Conservation (phyloP, 345 rosid species). For the Eucalyptus regnans region DNA sequence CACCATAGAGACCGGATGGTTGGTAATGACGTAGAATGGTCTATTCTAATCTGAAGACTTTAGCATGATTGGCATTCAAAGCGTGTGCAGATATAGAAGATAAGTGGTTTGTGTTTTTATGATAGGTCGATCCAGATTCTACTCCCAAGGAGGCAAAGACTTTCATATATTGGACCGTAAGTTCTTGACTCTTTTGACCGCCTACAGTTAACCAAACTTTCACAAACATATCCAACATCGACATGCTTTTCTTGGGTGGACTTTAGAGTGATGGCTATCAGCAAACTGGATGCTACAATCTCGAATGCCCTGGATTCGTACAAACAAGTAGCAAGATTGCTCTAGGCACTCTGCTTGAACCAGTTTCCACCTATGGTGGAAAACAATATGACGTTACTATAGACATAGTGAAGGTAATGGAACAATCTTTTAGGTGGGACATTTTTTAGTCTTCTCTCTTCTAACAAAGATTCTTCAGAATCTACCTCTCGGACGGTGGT, state of each 20-base stretch:
- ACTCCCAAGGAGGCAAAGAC: neutral
- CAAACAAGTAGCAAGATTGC: neutral
- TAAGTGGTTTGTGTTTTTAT: neutral
- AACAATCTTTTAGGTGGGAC: neutral
- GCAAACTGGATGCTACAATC: slow-evolving; percentile 12
- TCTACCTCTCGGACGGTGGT: neutral
- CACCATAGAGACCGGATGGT: neutral
- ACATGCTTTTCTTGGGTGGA: neutral
- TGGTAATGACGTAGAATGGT: neutral
- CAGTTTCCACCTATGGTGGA: slow-evolving; percentile 1
- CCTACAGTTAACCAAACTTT: neutral
- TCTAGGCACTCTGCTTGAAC: neutral
- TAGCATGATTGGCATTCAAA: neutral
- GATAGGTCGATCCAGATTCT: neutral
- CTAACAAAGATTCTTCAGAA: neutral
- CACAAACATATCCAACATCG: neutral
- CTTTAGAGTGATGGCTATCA: slow-evolving; percentile 9
- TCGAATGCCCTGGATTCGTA: slow-evolving; percentile 19
- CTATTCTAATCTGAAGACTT: neutral
- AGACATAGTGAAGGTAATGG: neutral
- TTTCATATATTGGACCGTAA: slow-evolving; percentile 24
- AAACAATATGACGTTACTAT: neutral
- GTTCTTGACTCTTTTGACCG: neutral
- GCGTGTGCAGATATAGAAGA: neutral
- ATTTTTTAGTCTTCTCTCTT: neutral